Base-by-base conservation (phyloP, 2,329 filamentous ascomycete species). In the Zasmidium angulare region DNA sequence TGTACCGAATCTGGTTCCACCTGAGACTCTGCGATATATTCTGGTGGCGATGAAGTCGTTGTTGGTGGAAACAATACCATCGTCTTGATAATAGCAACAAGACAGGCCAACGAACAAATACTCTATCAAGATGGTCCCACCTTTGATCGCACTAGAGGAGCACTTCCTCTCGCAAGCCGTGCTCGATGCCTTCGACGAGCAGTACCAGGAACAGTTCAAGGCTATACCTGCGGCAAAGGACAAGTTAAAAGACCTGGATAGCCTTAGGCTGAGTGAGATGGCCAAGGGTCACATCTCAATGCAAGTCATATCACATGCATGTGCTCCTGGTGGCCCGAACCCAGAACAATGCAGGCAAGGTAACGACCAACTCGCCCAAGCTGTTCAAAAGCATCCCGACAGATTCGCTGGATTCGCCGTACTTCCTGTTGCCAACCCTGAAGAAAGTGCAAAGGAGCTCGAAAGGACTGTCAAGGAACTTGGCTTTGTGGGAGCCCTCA, bases 91-190 rank as follows among this genome's bases (percentile, higher is more conserved):
- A 2, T 71, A 74, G 24, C 71, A 75, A 54, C 71, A 74, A 60
- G 71, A 75, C 60, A 20, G 12, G 10, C 47, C 36, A 22, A 43
- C n/a, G 47, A 24, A 49, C n/a, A 54, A 3, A 20, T 17, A 50
- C 26, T 40, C 26, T 10, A 47, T 2, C 51, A 68, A 46, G 19
- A 74, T 73, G 71, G 56, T 64, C 1, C 71, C 70, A 40, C 71
- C 72, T 20, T 65, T 73, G 11, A 74, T 75, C 51, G 71, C 72
- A 2, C 71, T 75, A 22, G 72, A 75, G 55, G 72, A 75, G 62
- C 72, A 75, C 60, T 75, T 73, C 64, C 66, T 74, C 59, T 71
- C 71, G 17, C 61, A 65, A n/a, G 70, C 69, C 1, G 62, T 73
- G n/a, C 63, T 71, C 50, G 65, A 72, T 58, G 68, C 66, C 19